Percentiles rank a stretch among this genome's conserved stretches.
These are phyloP conservation scores for Speleostelium caveatum DNA, from an alignment of 78 protist genomes.

Conservation along the genomic window DNA sequence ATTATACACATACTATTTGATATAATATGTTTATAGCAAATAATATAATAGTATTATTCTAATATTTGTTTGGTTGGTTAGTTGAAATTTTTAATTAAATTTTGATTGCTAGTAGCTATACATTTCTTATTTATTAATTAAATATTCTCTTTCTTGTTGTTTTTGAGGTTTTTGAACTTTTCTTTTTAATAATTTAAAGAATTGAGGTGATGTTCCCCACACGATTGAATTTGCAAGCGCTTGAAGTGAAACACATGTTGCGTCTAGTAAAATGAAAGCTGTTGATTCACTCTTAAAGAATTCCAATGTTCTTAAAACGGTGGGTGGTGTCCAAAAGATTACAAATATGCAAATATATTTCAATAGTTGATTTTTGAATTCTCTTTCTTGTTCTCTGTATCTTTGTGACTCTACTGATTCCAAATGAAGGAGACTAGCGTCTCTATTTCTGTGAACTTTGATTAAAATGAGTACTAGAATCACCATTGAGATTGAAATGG, in stretches of 20 bases:
- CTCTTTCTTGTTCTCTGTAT: slow-evolving; percentile 29
- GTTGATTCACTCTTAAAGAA: slow-evolving; percentile 5
- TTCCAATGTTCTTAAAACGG: slow-evolving; percentile 47
- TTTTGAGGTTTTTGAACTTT: slow-evolving; percentile 9
- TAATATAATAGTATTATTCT: too few species aligned
- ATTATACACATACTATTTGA: too few species aligned
- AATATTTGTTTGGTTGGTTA: too few species aligned
- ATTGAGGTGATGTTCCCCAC: slow-evolving; percentile 47
- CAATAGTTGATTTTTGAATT: slow-evolving; percentile 34
- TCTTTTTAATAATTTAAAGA: slow-evolving; percentile 35
- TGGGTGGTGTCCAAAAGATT: slow-evolving; percentile 47
- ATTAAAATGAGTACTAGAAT: slow-evolving; percentile 28
- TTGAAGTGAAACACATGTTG: slow-evolving; percentile 30
- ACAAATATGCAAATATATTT: slow-evolving; percentile 44
- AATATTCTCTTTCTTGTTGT: slow-evolving; percentile 23
- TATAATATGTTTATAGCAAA: too few species aligned
- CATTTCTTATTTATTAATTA: slow-evolving; percentile 22
- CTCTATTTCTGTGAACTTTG: slow-evolving; percentile 17
- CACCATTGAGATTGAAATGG: slow-evolving; percentile 10
- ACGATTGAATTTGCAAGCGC: slow-evolving; percentile 40
- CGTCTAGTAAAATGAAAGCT: slow-evolving; percentile 36
- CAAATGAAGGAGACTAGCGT: not conserved
- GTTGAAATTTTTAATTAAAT: too few species aligned
- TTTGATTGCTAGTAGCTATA: too few species aligned
- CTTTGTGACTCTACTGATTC: slow-evolving; percentile 8